These are phyloP conservation scores for Nepenthes mirabilis DNA, from an alignment of 148 eudicot genomes.

Conservation along the genomic window DNA sequence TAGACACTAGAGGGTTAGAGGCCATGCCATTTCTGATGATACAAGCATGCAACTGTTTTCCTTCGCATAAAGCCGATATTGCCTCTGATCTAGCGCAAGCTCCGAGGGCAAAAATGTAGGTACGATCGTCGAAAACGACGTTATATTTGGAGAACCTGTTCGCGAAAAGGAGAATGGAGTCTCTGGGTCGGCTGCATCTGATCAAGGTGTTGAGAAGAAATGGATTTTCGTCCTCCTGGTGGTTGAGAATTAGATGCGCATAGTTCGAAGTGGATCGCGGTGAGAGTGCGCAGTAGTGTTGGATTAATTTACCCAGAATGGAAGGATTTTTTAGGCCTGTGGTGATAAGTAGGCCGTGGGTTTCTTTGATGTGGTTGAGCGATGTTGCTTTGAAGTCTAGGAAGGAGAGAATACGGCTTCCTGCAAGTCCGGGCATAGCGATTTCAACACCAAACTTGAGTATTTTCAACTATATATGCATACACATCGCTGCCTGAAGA, in stretches of 20 bases:
- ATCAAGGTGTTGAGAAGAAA: slow-evolving; percentile 41
- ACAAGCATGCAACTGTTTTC: slow-evolving; percentile 39
- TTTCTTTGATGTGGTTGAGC: slow-evolving; percentile 21
- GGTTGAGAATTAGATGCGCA: slow-evolving; percentile 28
- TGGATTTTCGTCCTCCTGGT: slow-evolving; percentile 5
- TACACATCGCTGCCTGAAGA: no score
- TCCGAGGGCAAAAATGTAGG: slow-evolving; percentile 41
- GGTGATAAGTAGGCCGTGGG: slow-evolving; percentile 37
- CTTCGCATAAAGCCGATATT: slow-evolving; percentile 22
- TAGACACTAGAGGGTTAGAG: slow-evolving; percentile 19
- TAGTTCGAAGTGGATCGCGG: slow-evolving; percentile 11
- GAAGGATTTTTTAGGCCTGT: slow-evolving; percentile 19
- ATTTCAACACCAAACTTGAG: no score
- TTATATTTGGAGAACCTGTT: slow-evolving; percentile 28
- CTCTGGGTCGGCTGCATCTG: slow-evolving; percentile 35
- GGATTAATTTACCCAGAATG: slow-evolving; percentile 21
- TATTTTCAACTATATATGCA: no score
- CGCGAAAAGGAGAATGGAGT: slow-evolving; percentile 31
- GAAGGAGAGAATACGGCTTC: slow-evolving; percentile 5
- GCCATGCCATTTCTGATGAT: slow-evolving; percentile 23
- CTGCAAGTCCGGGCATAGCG: background rate
- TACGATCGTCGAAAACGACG: slow-evolving; percentile 24
- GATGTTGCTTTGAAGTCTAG: slow-evolving; percentile 9
- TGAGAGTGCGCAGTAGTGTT: slow-evolving; percentile 21
- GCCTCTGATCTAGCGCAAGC: slow-evolving; percentile 43